Conservation (phyloP, 345 rosid genomes). For the Pseudoturritis turrita region DNA sequence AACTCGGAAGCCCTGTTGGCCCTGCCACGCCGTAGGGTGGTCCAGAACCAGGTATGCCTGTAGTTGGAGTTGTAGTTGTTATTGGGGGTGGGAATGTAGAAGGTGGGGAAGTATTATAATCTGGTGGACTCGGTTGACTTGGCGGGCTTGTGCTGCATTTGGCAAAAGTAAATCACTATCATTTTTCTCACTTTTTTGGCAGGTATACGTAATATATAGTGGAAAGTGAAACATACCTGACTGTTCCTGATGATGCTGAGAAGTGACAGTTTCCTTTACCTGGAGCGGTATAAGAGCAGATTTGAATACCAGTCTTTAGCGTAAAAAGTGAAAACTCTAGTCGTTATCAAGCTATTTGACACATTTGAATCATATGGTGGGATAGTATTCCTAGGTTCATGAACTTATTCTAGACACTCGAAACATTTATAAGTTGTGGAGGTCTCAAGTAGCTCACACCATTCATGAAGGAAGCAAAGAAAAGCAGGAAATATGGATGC, state of each 20-base stretch:
- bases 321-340: neutral
- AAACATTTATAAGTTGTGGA: neutral
- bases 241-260: constrained; percentile 40
- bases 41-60: constrained; percentile 46
- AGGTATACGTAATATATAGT: neutral
- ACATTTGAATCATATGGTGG: constrained; percentile 3
- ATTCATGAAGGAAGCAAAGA: neutral
- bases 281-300: constrained; percentile 27
- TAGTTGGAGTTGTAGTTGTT: constrained; percentile 32
- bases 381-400: neutral
- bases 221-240: constrained; percentile 23
- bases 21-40: constrained; percentile 61
- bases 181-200: constrained; percentile 6
- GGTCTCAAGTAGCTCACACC: neutral
- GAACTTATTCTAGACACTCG: neutral
- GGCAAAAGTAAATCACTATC: neutral
- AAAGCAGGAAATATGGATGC: neutral
- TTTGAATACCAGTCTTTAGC: neutral
- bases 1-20: constrained; percentile 79
- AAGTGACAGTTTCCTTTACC: constrained; percentile 84
- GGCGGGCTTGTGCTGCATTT: constrained; percentile 65
- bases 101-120: constrained; percentile 32
- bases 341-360: neutral
- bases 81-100: constrained; percentile 37
- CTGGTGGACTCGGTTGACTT: constrained; percentile 37